Conservation (phyloP, 345 rosid species). For the Eucalyptus shirleyi region DNA sequence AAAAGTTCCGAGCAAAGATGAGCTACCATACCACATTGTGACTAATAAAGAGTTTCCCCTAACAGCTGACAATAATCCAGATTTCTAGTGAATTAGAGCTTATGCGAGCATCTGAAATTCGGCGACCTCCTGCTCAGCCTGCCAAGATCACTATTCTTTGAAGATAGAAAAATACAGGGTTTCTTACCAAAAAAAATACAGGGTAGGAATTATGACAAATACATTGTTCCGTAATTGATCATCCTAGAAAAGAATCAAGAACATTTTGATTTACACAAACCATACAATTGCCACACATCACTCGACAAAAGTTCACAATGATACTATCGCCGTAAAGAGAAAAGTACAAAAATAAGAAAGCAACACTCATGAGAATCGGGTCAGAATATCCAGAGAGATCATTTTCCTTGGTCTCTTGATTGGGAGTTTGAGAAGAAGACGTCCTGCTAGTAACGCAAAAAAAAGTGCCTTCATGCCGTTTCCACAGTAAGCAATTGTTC, state of each 20-base stretch:
- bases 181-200: not conserved
- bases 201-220: not conserved
- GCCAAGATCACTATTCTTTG: not conserved
- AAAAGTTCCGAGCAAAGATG: not conserved
- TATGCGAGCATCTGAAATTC: not conserved
- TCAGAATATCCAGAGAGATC: not conserved
- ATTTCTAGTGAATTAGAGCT: not conserved
- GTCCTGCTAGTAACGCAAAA: not conserved
- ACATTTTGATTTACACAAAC: not conserved
- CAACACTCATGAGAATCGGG: not conserved
- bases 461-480: constrained; percentile 8
- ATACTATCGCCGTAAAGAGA: not conserved
- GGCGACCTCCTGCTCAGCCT: not conserved
- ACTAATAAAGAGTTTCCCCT: not conserved
- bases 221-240: not conserved
- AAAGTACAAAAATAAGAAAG: not conserved
- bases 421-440: not conserved
- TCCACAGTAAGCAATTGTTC: constrained; percentile 68
- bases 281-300: not conserved
- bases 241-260: not conserved
- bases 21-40: not conserved
- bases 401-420: not conserved
- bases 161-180: not conserved
- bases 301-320: not conserved
- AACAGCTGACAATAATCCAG: not conserved